These are phyloP conservation scores for Fusarium globosum DNA, from an alignment of 2,329 filamentous ascomycete genomes.

Conservation along the genomic window DNA sequence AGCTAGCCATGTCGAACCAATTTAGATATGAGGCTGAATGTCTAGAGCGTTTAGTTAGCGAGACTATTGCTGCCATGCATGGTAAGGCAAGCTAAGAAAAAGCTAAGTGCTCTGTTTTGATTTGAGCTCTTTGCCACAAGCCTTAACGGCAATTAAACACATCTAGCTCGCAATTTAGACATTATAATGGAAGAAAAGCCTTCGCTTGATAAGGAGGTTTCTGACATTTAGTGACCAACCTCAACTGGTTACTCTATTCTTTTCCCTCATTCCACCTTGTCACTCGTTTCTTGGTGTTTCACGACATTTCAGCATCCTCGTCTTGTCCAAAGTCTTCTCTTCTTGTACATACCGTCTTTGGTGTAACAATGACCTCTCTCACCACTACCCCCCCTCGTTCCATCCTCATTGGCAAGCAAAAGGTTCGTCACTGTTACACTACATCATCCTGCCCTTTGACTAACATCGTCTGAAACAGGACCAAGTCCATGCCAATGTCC, in stretches of 20 bases:
- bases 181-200: neutral
- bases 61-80: neutral
- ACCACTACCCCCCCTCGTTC: neutral
- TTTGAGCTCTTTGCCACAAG: too few relatives aligned
- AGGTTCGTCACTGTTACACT: neutral
- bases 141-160: neutral
- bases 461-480: neutral
- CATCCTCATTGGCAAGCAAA: neutral
- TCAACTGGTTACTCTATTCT: neutral
- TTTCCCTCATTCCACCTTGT: neutral
- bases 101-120: neutral
- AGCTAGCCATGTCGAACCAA: neutral
- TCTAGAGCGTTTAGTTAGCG: neutral
- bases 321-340: neutral
- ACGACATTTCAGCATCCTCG: neutral
- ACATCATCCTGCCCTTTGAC: accelerated
- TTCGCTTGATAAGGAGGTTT: accelerated
- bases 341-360: neutral
- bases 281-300: neutral
- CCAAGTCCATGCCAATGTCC: neutral
- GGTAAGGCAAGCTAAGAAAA: neutral
- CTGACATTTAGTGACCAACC: neutral
- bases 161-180: neutral
- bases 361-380: neutral
- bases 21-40: neutral